Evolutionary conservation across 148 eudicot genomes (phyloP).

Genomic region (Rhododendron mucronatum): DNA sequence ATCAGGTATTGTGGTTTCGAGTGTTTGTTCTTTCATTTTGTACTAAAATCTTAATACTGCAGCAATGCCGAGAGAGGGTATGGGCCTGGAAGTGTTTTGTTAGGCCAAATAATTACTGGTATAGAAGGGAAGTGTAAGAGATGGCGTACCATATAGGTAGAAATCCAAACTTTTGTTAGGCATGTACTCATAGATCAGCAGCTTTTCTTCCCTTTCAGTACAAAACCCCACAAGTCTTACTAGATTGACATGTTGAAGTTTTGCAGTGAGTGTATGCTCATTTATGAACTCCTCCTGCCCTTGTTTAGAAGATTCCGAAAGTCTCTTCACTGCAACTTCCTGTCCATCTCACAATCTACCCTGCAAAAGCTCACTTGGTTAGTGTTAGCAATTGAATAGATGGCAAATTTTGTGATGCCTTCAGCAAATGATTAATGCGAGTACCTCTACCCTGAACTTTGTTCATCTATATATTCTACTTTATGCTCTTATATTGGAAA

Average conservation of each 20-base stretch:
- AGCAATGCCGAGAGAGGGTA: background rate
- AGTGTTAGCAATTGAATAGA: background rate
- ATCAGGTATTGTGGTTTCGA: background rate
- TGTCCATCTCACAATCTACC: constrained; percentile 29
- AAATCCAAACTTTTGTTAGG: constrained; percentile 19
- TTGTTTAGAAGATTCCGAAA: constrained; percentile 22
- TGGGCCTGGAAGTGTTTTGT: no score
- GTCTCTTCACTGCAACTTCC: constrained; percentile 23
- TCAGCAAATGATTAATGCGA: background rate
- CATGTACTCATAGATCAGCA: constrained; percentile 6
- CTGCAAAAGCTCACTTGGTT: constrained; percentile 12
- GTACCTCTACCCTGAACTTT: background rate
- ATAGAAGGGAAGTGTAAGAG: background rate
- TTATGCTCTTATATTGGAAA: background rate
- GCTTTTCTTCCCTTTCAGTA: constrained; percentile 31
- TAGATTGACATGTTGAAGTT: constrained; percentile 32
- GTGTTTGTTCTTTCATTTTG: background rate
- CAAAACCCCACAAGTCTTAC: constrained; percentile 34
- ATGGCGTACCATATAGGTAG: constrained; percentile 19
- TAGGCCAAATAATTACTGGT: no score
- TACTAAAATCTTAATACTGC: background rate
- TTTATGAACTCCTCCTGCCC: constrained; percentile 29
- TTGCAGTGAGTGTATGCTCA: background rate
- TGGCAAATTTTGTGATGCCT: background rate
- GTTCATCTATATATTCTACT: background rate